Percentiles rank a stretch among this genome's conserved stretches.
Evolutionary conservation across 805 yeast species (phyloP).

Genomic region (Blastobotrys parvus): DNA sequence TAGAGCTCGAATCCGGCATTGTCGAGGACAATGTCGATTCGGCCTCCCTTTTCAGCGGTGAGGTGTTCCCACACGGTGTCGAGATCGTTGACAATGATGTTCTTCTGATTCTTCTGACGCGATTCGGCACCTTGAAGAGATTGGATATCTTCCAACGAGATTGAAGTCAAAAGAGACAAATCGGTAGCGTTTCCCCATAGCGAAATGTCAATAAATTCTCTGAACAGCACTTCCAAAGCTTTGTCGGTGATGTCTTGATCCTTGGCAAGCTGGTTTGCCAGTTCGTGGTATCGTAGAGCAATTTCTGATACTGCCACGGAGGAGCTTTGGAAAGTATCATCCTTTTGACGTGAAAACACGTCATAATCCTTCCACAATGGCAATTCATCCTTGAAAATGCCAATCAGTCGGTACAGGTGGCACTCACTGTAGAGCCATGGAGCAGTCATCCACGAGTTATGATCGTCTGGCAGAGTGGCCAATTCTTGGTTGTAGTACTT

Average conservation of each 20-base stretch:
- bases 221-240: conserved; percentile 50
- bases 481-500: conserved; percentile 53
- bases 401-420: conserved; percentile 56
- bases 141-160: conserved; percentile 69
- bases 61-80: conserved; percentile 48
- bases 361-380: conserved; percentile 52
- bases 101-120: conserved; percentile 70
- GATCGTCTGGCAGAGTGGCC: conserved; percentile 20
- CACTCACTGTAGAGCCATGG: conserved; percentile 92
- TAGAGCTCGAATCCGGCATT: conserved; percentile 93
- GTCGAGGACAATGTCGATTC: conserved; percentile 80
- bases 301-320: conserved; percentile 72
- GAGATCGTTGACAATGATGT: conserved; percentile 72
- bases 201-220: conserved; percentile 79
- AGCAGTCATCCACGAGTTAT: conserved; percentile 65
- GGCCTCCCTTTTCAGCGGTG: conserved; percentile 24
- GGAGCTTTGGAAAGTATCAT: conserved; percentile 67
- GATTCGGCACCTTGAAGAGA: conserved; percentile 87
- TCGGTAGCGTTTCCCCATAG: conserved; percentile 99
- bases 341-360: conserved; percentile 62
- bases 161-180: conserved; percentile 74
- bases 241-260: conserved; percentile 31
- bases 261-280: conserved; percentile 27
- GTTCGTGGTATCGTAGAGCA: conserved; percentile 51
- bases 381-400: conserved; percentile 24